These are phyloP conservation scores for Penicillium sp. DNA, from an alignment of 2,329 filamentous ascomycete species.

Conservation along the genomic window DNA sequence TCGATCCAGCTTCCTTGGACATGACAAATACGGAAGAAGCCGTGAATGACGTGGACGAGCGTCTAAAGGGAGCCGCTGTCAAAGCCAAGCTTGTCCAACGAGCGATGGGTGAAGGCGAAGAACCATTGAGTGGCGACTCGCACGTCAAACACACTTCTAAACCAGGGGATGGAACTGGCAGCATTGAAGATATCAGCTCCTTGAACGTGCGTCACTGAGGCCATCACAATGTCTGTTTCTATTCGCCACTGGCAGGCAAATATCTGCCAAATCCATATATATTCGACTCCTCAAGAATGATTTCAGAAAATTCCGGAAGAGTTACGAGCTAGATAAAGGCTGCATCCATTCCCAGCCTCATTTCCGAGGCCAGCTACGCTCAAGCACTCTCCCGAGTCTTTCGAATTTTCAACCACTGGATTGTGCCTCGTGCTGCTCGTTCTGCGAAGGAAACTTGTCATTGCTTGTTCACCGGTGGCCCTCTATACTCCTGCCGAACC, in stretches of 20 bases:
- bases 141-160: slow-evolving; percentile 30
- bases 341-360: background rate
- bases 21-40: slow-evolving; percentile 83
- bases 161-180: slow-evolving; percentile 40
- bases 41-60: slow-evolving; percentile 87
- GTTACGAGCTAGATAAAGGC: no score
- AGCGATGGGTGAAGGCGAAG: slow-evolving; percentile 54
- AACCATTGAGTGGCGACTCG: slow-evolving; percentile 26
- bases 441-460: no score
- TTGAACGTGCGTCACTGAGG: slow-evolving; percentile 41
- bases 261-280: no score
- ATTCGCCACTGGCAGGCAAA: no score
- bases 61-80: slow-evolving; percentile 75
- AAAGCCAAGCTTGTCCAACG: slow-evolving; percentile 84
- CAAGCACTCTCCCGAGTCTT: no score
- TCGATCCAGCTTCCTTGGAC: slow-evolving; percentile 72
- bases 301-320: no score
- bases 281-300: no score
- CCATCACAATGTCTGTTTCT: no score
- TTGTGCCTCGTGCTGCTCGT: no score
- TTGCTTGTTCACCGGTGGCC: no score
- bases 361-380: background rate
- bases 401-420: no score
- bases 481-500: no score
- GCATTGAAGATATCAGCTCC: slow-evolving; percentile 49